phyloP scores from a whole-genome alignment of 495 filamentous ascomycete species.

The Tuber aestivum region DNA sequence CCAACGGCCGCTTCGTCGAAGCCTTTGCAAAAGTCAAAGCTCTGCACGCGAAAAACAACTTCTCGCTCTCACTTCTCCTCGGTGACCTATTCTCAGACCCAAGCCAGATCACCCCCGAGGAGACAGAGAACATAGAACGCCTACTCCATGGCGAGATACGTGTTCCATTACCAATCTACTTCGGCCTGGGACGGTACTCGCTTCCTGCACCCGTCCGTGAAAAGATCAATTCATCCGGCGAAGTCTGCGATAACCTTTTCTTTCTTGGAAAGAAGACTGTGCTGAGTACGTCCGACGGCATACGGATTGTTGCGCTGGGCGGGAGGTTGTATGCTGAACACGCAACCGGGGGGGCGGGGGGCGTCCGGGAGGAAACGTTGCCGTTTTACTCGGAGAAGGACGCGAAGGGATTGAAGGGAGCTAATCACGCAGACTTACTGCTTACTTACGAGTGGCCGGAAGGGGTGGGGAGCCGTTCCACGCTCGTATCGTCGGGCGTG shows the following conservation, averaged over 20 bases:
- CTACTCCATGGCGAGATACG: slow-evolving; percentile 64
- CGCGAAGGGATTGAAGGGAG: slow-evolving; percentile 64
- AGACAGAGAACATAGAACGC: slow-evolving; percentile 25
- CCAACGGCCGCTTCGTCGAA: slow-evolving; percentile 65
- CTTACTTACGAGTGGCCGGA: slow-evolving; percentile 81
- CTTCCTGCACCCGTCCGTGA: slow-evolving; percentile 64
- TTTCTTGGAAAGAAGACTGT: slow-evolving; percentile 78
- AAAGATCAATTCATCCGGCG: slow-evolving; percentile 65
- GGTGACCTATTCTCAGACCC: slow-evolving; percentile 67
- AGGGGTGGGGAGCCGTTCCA: slow-evolving; percentile 52
- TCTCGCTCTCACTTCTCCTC: slow-evolving; percentile 73
- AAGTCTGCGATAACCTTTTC: slow-evolving; percentile 80
- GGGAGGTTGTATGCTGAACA: slow-evolving; percentile 57
- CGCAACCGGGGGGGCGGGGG: slow-evolving; percentile 52
- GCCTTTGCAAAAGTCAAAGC: slow-evolving; percentile 72
- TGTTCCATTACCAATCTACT: slow-evolving; percentile 79
- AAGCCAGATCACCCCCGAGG: slow-evolving; percentile 31
- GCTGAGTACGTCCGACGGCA: slow-evolving; percentile 81
- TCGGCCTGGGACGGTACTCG: slow-evolving; percentile 62
- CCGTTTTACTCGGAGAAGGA: slow-evolving; percentile 72
- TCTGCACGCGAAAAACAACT: slow-evolving; percentile 76
- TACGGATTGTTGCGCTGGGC: slow-evolving; percentile 75
- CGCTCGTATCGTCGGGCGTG: slow-evolving; percentile 44
- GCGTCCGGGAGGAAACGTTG: slow-evolving; percentile 44
- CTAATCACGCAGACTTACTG: slow-evolving; percentile 73